A percentile compares a stretch with the other conserved stretches of the same genome.
phyloP scores from a whole-genome alignment of 2,329 filamentous ascomycete species.

The Neurospora sp. region DNA sequence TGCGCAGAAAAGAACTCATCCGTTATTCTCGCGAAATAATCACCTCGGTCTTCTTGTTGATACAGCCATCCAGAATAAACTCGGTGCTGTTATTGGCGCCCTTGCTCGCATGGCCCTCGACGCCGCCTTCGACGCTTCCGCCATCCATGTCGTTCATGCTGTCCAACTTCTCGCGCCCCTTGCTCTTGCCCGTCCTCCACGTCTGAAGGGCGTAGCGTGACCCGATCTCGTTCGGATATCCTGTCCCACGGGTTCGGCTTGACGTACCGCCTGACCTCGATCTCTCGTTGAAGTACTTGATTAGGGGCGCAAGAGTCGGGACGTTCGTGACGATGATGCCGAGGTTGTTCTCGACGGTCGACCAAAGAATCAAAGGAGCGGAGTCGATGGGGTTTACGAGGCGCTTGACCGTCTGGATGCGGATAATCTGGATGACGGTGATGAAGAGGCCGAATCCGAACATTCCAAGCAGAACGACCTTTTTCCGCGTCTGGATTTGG shows the following conservation, averaged over 20 bases:
- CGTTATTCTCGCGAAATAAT: slow-evolving; percentile 5
- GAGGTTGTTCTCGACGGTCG: slow-evolving; percentile 21
- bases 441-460: slow-evolving; percentile 42
- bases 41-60: slow-evolving; percentile 15
- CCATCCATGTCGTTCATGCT: slow-evolving; percentile 12
- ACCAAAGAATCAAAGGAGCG: slow-evolving; percentile 27
- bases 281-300: slow-evolving; percentile 18
- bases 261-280: neutral
- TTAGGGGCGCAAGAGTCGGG: slow-evolving; percentile 21
- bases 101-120: slow-evolving; percentile 8
- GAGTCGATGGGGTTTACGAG: slow-evolving; percentile 35
- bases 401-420: slow-evolving; percentile 36
- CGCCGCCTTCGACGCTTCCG: slow-evolving; percentile 10
- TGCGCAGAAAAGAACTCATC: neutral
- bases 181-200: slow-evolving; percentile 6
- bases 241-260: neutral
- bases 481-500: slow-evolving; percentile 29
- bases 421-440: slow-evolving; percentile 39
- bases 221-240: slow-evolving; percentile 3
- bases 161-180: slow-evolving; percentile 4
- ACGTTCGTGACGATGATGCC: slow-evolving; percentile 23
- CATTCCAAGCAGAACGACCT: slow-evolving; percentile 30
- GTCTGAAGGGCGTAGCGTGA: slow-evolving; percentile 9
- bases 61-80: slow-evolving; percentile 11
- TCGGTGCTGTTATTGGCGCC: slow-evolving; percentile 11